Evolutionary conservation across 257 asterid genomes (phyloP).

Genomic region (Solanum paucissectum): DNA sequence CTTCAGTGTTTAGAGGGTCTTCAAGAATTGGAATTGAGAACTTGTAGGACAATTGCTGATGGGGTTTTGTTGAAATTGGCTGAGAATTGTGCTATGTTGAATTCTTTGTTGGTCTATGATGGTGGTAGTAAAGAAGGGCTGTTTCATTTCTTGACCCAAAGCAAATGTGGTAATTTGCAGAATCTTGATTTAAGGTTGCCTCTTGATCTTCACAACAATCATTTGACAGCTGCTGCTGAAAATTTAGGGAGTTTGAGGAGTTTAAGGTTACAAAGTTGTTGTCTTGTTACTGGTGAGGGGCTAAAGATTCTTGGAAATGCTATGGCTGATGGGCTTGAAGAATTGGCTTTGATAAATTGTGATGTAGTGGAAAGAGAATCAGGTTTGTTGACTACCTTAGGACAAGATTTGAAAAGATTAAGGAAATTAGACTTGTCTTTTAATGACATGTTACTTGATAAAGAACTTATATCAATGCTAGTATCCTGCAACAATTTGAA

Average conservation of each 20-base stretch:
- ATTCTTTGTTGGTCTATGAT: slow-evolving; percentile 49
- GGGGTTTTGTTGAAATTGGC: slow-evolving; percentile 38
- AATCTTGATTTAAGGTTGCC: slow-evolving; percentile 65
- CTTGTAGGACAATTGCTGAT: slow-evolving; percentile 45
- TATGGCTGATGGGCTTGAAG: slow-evolving; percentile 27
- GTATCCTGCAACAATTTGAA: slow-evolving; percentile 40
- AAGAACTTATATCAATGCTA: slow-evolving; percentile 57
- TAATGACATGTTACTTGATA: slow-evolving; percentile 54
- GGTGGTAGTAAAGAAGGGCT: slow-evolving; percentile 61
- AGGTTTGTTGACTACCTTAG: slow-evolving; percentile 51
- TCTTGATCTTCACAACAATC: slow-evolving; percentile 63
- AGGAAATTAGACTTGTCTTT: slow-evolving; percentile 65
- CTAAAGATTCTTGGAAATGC: slow-evolving; percentile 33
- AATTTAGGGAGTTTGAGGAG: slow-evolving; percentile 40
- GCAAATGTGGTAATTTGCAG: slow-evolving; percentile 20
- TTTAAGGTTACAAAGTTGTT: slow-evolving; percentile 58
- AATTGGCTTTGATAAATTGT: slow-evolving; percentile 58
- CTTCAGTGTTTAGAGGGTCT: slow-evolving; percentile 18
- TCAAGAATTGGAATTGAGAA: slow-evolving; percentile 47
- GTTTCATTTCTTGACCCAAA: slow-evolving; percentile 45
- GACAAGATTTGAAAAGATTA: slow-evolving; percentile 51
- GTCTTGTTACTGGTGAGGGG: slow-evolving; percentile 68
- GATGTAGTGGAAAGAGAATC: slow-evolving; percentile 52
- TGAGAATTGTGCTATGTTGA: slow-evolving; percentile 29
- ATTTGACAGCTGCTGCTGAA: slow-evolving; percentile 43